A percentile compares a stretch with the other conserved stretches of the same genome.
These are phyloP conservation scores for Seiridium cupressi DNA, from an alignment of 2,329 filamentous ascomycete species.

Conservation along the genomic window DNA sequence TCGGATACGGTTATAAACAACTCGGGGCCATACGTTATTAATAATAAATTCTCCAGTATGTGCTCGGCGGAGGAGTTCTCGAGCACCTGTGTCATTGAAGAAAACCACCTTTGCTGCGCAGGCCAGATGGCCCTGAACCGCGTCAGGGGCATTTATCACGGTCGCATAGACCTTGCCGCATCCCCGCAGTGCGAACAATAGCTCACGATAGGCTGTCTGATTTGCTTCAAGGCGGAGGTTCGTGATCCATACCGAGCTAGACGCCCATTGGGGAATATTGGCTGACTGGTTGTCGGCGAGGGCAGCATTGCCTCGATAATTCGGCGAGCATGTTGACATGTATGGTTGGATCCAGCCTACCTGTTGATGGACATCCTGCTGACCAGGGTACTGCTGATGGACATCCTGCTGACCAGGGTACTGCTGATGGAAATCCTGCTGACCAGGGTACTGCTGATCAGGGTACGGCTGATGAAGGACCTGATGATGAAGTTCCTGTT, in stretches of 20 bases:
- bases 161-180: constrained; percentile 50
- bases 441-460: too few species aligned
- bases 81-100: constrained; percentile 45
- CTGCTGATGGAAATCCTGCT: too few species aligned
- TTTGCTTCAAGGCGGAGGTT: constrained; percentile 44
- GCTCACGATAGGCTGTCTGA: constrained; percentile 37
- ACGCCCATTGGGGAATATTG: constrained; percentile 35
- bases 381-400: too few species aligned
- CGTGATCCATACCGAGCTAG: constrained; percentile 53
- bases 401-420: too few species aligned
- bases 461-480: too few species aligned
- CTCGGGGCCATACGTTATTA: constrained; percentile 31
- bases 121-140: constrained; percentile 13
- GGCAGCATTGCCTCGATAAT: constrained; percentile 37
- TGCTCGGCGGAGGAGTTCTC: constrained; percentile 43
- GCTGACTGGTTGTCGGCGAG: constrained; percentile 37
- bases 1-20: constrained; percentile 49
- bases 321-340: constrained; percentile 3
- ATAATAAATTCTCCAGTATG: constrained; percentile 42
- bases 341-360: too few species aligned
- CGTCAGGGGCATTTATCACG: constrained; percentile 48
- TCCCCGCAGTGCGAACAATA: constrained; percentile 41
- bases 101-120: constrained; percentile 41
- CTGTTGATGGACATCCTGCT: too few species aligned
- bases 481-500: too few species aligned